phyloP scores from a whole-genome alignment of 768 basidiomycete genomes.

The Leucogyrophana mollusca region DNA sequence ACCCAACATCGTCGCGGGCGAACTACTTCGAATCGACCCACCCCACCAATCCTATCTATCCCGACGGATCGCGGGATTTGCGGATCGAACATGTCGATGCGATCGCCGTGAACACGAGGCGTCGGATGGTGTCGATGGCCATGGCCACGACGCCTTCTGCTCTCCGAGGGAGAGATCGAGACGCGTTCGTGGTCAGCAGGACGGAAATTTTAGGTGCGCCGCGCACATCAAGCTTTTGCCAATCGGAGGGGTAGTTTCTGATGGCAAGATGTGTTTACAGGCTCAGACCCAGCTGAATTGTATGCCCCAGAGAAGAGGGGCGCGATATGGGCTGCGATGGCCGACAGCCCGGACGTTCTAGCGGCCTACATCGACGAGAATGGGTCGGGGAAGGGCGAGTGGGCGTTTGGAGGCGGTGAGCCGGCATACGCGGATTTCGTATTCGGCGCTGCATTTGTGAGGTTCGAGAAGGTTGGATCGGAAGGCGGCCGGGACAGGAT shows the following conservation, averaged over 20 bases:
- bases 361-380: not conserved
- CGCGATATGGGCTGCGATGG: not conserved
- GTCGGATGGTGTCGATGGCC: not conserved
- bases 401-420: not conserved
- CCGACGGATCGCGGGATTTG: not conserved
- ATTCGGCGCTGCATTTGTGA: slow-evolving; percentile 21
- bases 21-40: not conserved
- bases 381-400: not conserved
- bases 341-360: not conserved
- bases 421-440: not conserved
- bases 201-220: not conserved
- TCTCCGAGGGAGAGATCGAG: not conserved
- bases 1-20: not conserved
- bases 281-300: not conserved
- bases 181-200: not conserved
- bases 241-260: not conserved
- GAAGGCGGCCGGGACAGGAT: not conserved
- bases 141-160: not conserved
- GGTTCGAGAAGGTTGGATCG: slow-evolving; percentile 25
- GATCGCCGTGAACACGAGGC: not conserved
- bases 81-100: not conserved
- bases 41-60: not conserved
- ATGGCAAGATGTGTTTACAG: too few relatives aligned
- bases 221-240: not conserved
- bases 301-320: not conserved